Percentiles rank a stretch among this genome's conserved stretches.
Conservation (phyloP, 179 eudicot genomes). For the Dionaea muscipula region DNA sequence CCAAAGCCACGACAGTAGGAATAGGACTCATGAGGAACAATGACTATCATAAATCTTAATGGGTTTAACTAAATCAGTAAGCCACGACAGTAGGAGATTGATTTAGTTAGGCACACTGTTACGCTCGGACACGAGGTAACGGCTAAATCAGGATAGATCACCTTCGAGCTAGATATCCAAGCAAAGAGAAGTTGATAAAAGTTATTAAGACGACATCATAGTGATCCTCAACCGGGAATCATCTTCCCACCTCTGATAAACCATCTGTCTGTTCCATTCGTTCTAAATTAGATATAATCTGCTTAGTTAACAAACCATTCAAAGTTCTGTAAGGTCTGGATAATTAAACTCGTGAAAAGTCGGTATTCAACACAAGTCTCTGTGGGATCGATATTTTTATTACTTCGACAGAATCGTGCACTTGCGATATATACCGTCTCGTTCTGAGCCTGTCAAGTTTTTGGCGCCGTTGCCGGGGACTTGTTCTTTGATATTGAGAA, state of each 20-base stretch:
- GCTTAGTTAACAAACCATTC: background rate
- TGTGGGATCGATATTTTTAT: background rate
- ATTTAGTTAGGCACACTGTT: background rate
- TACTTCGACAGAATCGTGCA: background rate
- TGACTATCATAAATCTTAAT: background rate
- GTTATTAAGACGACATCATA: background rate
- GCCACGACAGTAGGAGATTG: background rate
- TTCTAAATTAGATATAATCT: background rate
- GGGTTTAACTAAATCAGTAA: background rate
- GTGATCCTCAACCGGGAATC: background rate
- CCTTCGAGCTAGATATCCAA: background rate
- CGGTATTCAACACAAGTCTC: background rate
- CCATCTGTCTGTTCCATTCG: background rate
- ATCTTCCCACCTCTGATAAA: background rate
- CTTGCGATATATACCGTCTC: conserved; percentile 1
- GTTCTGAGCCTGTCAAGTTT: background rate
- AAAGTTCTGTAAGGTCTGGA: background rate
- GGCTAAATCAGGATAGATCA: background rate
- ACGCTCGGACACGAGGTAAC: background rate
- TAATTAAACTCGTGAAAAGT: background rate
- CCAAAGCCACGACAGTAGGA: too few species aligned
- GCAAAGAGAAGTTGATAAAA: background rate
- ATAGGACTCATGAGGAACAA: background rate
- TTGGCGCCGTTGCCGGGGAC: conserved; percentile 4
- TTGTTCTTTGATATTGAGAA: background rate